phyloP scores from a whole-genome alignment of 2,329 filamentous ascomycete species.

The Pseudocercospora vitis region DNA sequence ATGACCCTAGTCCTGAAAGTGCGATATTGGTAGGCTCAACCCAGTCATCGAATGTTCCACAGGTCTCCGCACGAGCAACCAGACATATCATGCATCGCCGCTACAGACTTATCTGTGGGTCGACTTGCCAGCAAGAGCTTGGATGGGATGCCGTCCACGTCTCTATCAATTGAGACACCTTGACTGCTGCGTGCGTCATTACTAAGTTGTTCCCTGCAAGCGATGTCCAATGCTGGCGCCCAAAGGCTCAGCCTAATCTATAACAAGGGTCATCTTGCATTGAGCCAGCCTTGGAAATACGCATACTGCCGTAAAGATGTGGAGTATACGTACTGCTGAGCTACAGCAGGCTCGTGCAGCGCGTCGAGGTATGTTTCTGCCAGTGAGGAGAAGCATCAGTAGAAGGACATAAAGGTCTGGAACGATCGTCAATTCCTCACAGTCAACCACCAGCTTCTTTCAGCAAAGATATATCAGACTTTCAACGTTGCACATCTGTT shows the following conservation, averaged over 20 bases:
- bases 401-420: conserved; percentile 11
- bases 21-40: conserved; percentile 9
- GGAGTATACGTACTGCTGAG: conserved; percentile 15
- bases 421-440: background rate
- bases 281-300: conserved; percentile 8
- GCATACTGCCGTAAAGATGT: conserved; percentile 10
- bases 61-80: conserved; percentile 19
- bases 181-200: conserved; percentile 9
- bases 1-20: background rate
- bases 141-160: conserved; percentile 1
- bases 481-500: conserved; percentile 16
- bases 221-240: background rate
- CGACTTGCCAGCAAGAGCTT: background rate
- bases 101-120: background rate
- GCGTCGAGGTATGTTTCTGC: background rate
- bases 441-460: conserved; percentile 1
- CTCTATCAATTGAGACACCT: background rate
- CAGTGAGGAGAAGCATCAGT: background rate
- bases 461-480: conserved; percentile 3
- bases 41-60: conserved; percentile 10
- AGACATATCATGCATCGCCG: conserved; percentile 5
- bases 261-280: background rate
- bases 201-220: background rate
- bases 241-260: background rate
- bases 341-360: conserved; percentile 23